These are phyloP conservation scores for Plantago rigida DNA, from an alignment of 305 asterid species.

Conservation along the genomic window DNA sequence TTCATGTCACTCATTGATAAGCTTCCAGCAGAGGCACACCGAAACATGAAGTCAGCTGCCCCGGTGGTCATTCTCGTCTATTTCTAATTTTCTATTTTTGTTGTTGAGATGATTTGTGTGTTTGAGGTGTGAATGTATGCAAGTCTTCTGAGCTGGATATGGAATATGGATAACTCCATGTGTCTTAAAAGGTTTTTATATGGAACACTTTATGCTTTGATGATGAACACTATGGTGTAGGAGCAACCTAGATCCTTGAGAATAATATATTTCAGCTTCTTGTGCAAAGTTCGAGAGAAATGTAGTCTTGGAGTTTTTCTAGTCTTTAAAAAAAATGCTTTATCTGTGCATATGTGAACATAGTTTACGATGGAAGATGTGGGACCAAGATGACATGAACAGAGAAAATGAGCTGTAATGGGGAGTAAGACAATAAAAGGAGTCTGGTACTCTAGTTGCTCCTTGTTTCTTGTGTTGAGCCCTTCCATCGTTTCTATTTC, in stretches of 20 bases:
- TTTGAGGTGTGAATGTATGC: not conserved
- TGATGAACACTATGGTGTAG: slow-evolving; percentile 23
- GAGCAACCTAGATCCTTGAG: slow-evolving; percentile 17
- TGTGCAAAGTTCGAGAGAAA: slow-evolving; percentile 13
- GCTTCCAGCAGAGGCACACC: slow-evolving; percentile 26
- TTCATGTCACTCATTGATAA: slow-evolving; percentile 27
- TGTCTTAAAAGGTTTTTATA: slow-evolving; percentile 19
- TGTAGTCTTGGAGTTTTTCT: not conserved
- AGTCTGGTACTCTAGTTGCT: too few species aligned
- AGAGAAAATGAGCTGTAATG: too few species aligned
- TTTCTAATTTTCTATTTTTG: too few species aligned
- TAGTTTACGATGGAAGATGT: too few species aligned
- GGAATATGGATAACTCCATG: too few species aligned
- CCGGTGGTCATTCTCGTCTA: slow-evolving; percentile 20
- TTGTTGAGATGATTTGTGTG: not conserved
- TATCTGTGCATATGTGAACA: too few species aligned
- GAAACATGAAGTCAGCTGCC: slow-evolving; percentile 24
- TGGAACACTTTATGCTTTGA: not conserved
- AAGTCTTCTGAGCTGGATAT: too few species aligned
- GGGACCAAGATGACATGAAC: too few species aligned
- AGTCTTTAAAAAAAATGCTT: too few species aligned
- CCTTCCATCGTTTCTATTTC: too few species aligned
- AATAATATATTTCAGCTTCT: not conserved
- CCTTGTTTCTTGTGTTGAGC: too few species aligned
- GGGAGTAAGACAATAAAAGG: too few species aligned